Evolutionary conservation across 768 basidiomycete species (phyloP).

Genomic region (Pholiota conissans): DNA sequence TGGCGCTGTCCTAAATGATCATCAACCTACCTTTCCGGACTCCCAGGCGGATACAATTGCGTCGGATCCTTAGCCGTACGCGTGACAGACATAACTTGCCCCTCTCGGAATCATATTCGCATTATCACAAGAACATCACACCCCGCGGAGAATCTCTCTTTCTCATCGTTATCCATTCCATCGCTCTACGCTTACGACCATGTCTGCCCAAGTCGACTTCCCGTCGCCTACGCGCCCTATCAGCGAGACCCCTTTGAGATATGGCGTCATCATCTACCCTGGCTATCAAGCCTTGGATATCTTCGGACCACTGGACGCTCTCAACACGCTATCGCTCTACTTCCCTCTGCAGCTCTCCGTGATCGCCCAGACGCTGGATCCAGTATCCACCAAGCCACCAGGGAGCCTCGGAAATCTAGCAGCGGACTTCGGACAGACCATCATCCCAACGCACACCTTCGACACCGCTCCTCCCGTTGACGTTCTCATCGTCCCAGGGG

Average conservation of each 20-base stretch:
- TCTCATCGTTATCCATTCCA: neutral
- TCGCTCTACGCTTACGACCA: neutral
- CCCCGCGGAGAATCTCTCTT: neutral
- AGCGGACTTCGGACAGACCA: conserved; percentile 31
- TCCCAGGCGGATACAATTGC: neutral
- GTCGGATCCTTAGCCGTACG: neutral
- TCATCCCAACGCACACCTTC: conserved; percentile 42
- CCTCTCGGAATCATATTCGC: neutral
- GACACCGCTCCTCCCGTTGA: conserved; percentile 33
- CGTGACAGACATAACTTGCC: neutral
- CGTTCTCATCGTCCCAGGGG: conserved; percentile 32
- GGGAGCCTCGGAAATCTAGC: conserved; percentile 12
- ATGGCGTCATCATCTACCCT: conserved; percentile 29
- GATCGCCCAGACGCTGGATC: conserved; percentile 30
- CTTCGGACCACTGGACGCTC: conserved; percentile 34
- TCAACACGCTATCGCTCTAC: conserved; percentile 28
- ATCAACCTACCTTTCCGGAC: neutral
- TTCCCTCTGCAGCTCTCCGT: conserved; percentile 30
- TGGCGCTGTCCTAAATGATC: too few relatives aligned
- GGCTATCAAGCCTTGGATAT: conserved; percentile 36
- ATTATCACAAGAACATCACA: neutral
- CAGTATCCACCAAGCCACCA: conserved; percentile 31
- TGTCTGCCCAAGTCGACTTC: conserved; percentile 2
- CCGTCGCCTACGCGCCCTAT: conserved; percentile 14
- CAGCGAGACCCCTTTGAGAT: conserved; percentile 22